These are phyloP conservation scores for Tricholoma terreum DNA, from an alignment of 768 basidiomycete genomes.

Conservation along the genomic window DNA sequence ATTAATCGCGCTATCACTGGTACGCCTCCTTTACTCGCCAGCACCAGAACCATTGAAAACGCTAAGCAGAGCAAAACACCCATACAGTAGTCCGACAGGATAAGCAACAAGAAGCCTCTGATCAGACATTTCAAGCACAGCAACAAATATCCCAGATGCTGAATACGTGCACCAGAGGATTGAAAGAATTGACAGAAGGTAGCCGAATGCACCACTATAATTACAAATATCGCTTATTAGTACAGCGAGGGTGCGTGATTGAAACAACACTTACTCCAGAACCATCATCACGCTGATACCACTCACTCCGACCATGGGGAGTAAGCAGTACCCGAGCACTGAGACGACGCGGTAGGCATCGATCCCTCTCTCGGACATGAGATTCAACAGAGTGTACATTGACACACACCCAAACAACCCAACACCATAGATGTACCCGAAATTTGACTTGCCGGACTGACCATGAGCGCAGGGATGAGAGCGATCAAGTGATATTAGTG, in stretches of 20 bases:
- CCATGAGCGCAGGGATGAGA: neutral
- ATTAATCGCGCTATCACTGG: neutral
- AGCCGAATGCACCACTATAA: conserved; percentile 76
- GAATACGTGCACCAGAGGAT: conserved; percentile 98
- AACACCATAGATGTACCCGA: conserved; percentile 98
- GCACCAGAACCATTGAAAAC: conserved; percentile 64
- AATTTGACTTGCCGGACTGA: conserved; percentile 97
- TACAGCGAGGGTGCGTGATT: conserved; percentile 1
- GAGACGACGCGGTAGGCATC: conserved; percentile 94
- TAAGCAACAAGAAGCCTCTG: conserved; percentile 95
- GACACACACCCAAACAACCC: conserved; percentile 91
- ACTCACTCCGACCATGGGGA: conserved; percentile 95
- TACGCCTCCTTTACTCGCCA: conserved; percentile 20
- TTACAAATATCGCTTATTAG: conserved; percentile 6
- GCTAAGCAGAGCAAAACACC: conserved; percentile 90
- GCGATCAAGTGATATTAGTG: neutral
- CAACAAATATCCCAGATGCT: conserved; percentile 93
- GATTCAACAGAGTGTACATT: conserved; percentile 91
- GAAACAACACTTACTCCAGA: conserved; percentile 67
- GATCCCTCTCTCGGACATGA: conserved; percentile 94
- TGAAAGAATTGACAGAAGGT: conserved; percentile 74
- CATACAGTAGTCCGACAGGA: conserved; percentile 90
- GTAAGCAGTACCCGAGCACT: conserved; percentile 92
- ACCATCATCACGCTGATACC: conserved; percentile 83
- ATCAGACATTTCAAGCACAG: conserved; percentile 92